phyloP scores from a whole-genome alignment of 2,329 filamentous ascomycete species.

The Colletotrichum echinochloae region DNA sequence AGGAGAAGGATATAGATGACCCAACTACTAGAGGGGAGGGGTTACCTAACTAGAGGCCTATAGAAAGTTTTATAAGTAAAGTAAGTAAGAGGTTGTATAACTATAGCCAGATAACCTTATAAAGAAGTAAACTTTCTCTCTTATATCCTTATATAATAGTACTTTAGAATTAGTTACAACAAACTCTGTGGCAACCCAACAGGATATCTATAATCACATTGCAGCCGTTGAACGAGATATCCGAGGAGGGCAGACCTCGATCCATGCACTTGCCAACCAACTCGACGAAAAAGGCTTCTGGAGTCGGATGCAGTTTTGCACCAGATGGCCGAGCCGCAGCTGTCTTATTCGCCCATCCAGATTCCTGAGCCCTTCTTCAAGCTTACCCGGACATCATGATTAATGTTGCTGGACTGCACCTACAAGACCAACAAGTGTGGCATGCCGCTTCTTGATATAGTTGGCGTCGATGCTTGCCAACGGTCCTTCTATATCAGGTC shows the following conservation, averaged over 20 bases:
- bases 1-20: too few species aligned
- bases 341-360: constrained; percentile 44
- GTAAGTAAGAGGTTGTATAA: too few species aligned
- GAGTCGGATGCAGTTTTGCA: constrained; percentile 41
- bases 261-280: constrained; percentile 43
- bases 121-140: too few species aligned
- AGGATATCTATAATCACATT: constrained; percentile 44
- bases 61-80: too few species aligned
- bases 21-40: too few species aligned
- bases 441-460: constrained; percentile 40
- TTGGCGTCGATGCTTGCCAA: constrained; percentile 40
- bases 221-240: constrained; percentile 32
- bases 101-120: too few species aligned
- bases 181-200: constrained; percentile 38
- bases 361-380: constrained; percentile 43
- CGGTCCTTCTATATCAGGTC: constrained; percentile 44
- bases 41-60: too few species aligned
- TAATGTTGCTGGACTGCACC: constrained; percentile 43
- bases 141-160: too few species aligned
- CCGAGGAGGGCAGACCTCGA: constrained; percentile 41
- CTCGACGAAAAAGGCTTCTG: constrained; percentile 43
- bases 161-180: too few species aligned
- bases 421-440: constrained; percentile 45
- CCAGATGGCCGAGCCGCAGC: constrained; percentile 38
- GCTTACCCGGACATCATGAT: constrained; percentile 42